These are phyloP conservation scores for Penicillium sp. DNA, from an alignment of 2,329 filamentous ascomycete genomes.

Conservation along the genomic window DNA sequence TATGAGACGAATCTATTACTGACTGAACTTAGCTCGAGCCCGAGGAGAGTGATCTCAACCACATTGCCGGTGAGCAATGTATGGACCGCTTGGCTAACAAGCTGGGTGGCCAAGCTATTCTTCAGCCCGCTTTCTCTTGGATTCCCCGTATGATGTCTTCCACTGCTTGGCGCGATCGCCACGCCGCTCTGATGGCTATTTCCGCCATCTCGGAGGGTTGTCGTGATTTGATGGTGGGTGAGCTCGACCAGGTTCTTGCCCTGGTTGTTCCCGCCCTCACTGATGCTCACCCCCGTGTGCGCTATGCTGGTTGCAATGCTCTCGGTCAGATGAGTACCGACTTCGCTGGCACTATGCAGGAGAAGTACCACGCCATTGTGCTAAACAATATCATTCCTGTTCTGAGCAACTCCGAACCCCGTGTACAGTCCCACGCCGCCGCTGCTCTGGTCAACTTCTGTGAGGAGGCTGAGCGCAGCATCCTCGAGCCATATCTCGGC, in stretches of 20 bases:
- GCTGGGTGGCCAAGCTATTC: conserved; percentile 84
- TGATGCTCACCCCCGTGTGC: conserved; percentile 86
- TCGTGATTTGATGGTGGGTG: conserved; percentile 88
- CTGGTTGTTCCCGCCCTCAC: conserved; percentile 87
- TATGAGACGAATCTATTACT: conserved; percentile 18
- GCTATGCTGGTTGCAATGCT: conserved; percentile 96
- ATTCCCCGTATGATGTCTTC: conserved; percentile 97
- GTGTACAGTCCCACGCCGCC: conserved; percentile 93
- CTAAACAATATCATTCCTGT: conserved; percentile 90
- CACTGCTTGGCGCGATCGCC: conserved; percentile 86
- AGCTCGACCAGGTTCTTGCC: conserved; percentile 88
- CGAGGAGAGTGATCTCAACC: conserved; percentile 94
- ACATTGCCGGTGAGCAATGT: conserved; percentile 94
- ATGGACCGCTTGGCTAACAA: conserved; percentile 98
- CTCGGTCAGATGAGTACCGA: conserved; percentile 99
- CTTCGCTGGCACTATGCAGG: conserved; percentile 96
- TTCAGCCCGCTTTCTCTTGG: conserved; percentile 94
- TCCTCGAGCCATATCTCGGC: conserved; percentile 88
- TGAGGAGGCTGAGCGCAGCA: conserved; percentile 90
- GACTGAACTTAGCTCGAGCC: conserved; percentile 63
- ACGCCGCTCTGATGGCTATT: conserved; percentile 97
- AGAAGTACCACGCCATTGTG: conserved; percentile 83
- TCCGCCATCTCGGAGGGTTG: conserved; percentile 98
- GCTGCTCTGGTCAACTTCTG: conserved; percentile 99
- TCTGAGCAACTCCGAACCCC: conserved; percentile 79